Evolutionary conservation across 768 basidiomycete species (phyloP).

Genomic region (Auricularia sp.): DNA sequence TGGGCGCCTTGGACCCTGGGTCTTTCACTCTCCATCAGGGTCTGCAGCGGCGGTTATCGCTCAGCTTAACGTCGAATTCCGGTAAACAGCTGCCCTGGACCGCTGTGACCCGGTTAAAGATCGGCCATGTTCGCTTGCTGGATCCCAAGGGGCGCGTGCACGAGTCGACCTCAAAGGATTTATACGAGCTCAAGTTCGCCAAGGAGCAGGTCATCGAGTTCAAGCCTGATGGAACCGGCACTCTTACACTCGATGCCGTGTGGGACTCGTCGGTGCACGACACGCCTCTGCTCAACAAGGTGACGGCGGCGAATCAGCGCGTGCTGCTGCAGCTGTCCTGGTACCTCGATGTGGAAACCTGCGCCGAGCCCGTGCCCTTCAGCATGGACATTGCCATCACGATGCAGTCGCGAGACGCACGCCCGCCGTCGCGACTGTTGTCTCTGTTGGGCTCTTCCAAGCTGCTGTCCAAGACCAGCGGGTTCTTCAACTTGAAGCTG

Average conservation of each 20-base stretch:
- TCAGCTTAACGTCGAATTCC: slow-evolving; percentile 78
- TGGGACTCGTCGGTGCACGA: slow-evolving; percentile 95
- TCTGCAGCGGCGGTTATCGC: slow-evolving; percentile 68
- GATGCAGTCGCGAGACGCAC: slow-evolving; percentile 76
- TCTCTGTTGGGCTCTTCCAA: slow-evolving; percentile 70
- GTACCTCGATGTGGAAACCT: slow-evolving; percentile 72
- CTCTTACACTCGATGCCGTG: slow-evolving; percentile 54
- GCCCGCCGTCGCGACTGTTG: slow-evolving; percentile 68
- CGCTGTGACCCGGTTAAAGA: slow-evolving; percentile 59
- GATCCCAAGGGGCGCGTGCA: slow-evolving; percentile 76
- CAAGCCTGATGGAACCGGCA: slow-evolving; percentile 74
- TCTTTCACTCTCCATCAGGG: slow-evolving; percentile 89
- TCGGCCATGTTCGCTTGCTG: slow-evolving; percentile 78
- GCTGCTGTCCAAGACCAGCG: slow-evolving; percentile 66
- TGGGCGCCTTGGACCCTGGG: slow-evolving; percentile 67
- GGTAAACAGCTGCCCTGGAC: slow-evolving; percentile 85
- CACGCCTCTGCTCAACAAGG: slow-evolving; percentile 73
- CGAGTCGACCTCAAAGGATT: slow-evolving; percentile 60
- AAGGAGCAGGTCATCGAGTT: slow-evolving; percentile 67
- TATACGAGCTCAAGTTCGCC: slow-evolving; percentile 64
- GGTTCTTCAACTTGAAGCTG: slow-evolving; percentile 74
- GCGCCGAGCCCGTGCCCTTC: slow-evolving; percentile 81
- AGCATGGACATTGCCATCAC: slow-evolving; percentile 76
- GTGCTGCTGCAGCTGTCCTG: slow-evolving; percentile 70
- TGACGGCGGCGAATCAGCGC: slow-evolving; percentile 68